Evolutionary conservation across 495 filamentous ascomycete genomes (phyloP).

Genomic region (Penicillium canescens): DNA sequence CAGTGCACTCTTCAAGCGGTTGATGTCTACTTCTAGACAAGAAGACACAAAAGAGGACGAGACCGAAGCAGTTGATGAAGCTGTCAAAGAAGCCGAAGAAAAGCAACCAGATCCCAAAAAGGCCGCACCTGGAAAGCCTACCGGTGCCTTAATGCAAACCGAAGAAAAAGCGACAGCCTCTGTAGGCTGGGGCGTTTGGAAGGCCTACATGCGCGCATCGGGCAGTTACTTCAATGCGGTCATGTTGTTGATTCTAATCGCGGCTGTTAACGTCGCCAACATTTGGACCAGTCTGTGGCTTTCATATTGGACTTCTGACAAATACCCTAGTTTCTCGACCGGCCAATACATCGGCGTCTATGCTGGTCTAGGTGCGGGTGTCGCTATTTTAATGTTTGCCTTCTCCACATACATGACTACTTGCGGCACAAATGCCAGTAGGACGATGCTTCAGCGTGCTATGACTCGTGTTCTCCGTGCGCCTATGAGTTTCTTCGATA

Average conservation of each 20-base stretch:
- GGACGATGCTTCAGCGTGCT: constrained; percentile 79
- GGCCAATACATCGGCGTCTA: constrained; percentile 87
- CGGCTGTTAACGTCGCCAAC: constrained; percentile 75
- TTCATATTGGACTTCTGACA: constrained; percentile 84
- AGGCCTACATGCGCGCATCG: constrained; percentile 75
- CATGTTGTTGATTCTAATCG: constrained; percentile 62
- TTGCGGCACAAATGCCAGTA: constrained; percentile 73
- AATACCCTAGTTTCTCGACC: constrained; percentile 50
- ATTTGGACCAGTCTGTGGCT: constrained; percentile 90
- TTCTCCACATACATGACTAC: constrained; percentile 66
- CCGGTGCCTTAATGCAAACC: constrained; percentile 76
- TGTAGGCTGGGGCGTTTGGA: constrained; percentile 82
- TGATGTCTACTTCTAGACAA: constrained; percentile 81
- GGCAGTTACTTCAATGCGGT: constrained; percentile 72
- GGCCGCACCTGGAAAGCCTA: constrained; percentile 56
- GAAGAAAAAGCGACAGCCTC: constrained; percentile 84
- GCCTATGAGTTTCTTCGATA: constrained; percentile 97
- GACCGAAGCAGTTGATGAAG: constrained; percentile 41
- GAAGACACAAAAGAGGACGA: constrained; percentile 60
- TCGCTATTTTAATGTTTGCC: constrained; percentile 78
- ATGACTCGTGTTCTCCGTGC: constrained; percentile 80
- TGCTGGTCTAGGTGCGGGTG: constrained; percentile 68
- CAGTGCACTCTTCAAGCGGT: constrained; percentile 69
- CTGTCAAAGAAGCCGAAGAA: constrained; percentile 51
- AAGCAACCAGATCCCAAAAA: constrained; percentile 46